These are phyloP conservation scores for Eucalyptus lansdowneana DNA, from an alignment of 345 rosid genomes.

Conservation along the genomic window DNA sequence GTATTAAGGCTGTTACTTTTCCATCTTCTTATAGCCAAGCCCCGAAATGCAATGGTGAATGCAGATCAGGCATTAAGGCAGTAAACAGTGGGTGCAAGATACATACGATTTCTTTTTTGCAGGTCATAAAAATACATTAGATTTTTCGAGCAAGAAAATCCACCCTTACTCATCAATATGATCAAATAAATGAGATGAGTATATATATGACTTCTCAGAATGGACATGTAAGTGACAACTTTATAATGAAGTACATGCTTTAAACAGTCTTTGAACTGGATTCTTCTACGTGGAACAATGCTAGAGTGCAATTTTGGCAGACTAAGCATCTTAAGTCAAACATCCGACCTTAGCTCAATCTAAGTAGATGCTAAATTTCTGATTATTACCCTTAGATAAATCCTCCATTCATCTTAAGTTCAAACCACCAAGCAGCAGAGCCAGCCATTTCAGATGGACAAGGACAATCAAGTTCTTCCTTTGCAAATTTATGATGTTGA, in stretches of 20 bases:
- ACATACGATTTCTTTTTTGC: rapidly evolving
- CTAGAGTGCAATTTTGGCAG: background rate
- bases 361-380: no score
- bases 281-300: background rate
- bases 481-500: rapidly evolving
- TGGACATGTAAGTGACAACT: background rate
- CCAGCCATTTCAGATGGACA: background rate
- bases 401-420: background rate
- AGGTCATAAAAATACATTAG: no score
- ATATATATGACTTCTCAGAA: background rate
- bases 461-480: no score
- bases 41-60: no score
- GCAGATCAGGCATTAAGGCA: background rate
- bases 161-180: background rate
- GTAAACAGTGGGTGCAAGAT: background rate
- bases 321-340: rapidly evolving
- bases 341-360: no score
- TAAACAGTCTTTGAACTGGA: background rate
- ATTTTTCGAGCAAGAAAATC: no score
- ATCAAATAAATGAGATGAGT: background rate
- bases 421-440: rapidly evolving
- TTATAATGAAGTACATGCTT: background rate
- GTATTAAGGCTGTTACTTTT: no score
- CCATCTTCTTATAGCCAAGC: no score
- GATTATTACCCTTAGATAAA: no score